Base-by-base conservation (phyloP, 352 stramenopile species). In the Phytophthora hybrid region DNA sequence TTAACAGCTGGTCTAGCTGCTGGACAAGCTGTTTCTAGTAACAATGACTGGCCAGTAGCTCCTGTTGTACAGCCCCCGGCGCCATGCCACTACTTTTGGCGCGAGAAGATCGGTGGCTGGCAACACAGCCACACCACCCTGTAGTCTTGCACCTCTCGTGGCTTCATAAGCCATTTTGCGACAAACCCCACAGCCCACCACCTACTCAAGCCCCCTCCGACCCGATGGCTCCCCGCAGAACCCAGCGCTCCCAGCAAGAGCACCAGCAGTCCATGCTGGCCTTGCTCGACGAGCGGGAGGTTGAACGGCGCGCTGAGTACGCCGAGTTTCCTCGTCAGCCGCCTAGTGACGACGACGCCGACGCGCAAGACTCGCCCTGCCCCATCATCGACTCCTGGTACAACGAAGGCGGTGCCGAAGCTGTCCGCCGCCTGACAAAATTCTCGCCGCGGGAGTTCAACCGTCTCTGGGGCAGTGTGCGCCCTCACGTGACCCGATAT, bases 341-440 rank as follows among this genome's bases (percentile, higher is more conserved):
- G 8, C 34, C 34, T 10, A 44, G 34, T 44, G 34, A 44, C 34
- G 34, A 44, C 13, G 34, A 44, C 13, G 34, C 13, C 7, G 34
- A 44, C 34, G 5, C 8, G 13, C 34, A 44, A 2, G 34, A 11
- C 34, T 44, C 34, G 34, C 34, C 34, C 34, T 44, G 34, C 13
- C 34, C 34, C 34, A 44, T 44, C 34, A 19, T 60, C 21, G 31
- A 67, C 16, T 41, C 32, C 3, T 53, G 32, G 51, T 67, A 46
- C 34, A 39, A 54, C 16, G 60, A 60, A 29, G 61, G 61, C 1
- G 61, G 61, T 37, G 61, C 21, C 1, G 52, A 68, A n/a, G 51
- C 51, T 1, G 51, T 68, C 1, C 37, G 6, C 26, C 61, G 61
- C 5, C 26, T 61, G 1, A 56, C 51, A 10, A 61, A 68, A 37